Base-by-base conservation (phyloP, 805 yeast species). In the Ogataea degrootiae region DNA sequence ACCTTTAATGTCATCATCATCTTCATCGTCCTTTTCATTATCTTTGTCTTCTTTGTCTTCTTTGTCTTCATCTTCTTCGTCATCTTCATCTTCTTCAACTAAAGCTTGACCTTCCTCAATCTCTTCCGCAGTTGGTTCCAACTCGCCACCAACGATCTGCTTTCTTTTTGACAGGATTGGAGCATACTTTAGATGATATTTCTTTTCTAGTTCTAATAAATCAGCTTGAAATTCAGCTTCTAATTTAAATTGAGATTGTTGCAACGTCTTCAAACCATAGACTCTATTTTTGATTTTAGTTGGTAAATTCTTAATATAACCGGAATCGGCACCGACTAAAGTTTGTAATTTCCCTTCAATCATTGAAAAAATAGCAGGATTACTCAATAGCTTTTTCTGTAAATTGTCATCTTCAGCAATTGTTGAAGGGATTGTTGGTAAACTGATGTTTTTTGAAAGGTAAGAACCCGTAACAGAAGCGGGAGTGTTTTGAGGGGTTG, bases 401-500 rank as follows among this genome's bases (percentile, higher is more conserved):
- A 63, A 52, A 44, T 65, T 70, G 43, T 71, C 84, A 54, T 80
- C 86, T 64, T 90, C 96, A 54, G 75, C 77, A 61, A 87, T 87
- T 39, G 96, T 88, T 44, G 74, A 68, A 26, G 88, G 82, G 43
- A 82, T 79, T 33, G 74, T 68, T 19, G 83, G 82, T 21, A 79
- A 80, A 56, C 80, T 76, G 43, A 75, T 75, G 47, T 76, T 72
- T 63, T 77, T 81, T 4, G 51, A 48, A 66, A 89, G 71, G 62
- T 82, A 87, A 21, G 91, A 83, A 51, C 81, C 82, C 38, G 88
- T 76, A 35, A 85, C 87, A 34, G 92, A 82, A 4, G 98, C 87
- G 15, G 99, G 99, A 1, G 99, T 94, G 75, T 94, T 94, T 65
- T 94, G 99, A 5, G 99, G 99, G 1, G 99, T 94, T 40, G 99